Evolutionary conservation across 495 filamentous ascomycete genomes (phyloP).

Genomic region (Hypomontagnella monticulosa): DNA sequence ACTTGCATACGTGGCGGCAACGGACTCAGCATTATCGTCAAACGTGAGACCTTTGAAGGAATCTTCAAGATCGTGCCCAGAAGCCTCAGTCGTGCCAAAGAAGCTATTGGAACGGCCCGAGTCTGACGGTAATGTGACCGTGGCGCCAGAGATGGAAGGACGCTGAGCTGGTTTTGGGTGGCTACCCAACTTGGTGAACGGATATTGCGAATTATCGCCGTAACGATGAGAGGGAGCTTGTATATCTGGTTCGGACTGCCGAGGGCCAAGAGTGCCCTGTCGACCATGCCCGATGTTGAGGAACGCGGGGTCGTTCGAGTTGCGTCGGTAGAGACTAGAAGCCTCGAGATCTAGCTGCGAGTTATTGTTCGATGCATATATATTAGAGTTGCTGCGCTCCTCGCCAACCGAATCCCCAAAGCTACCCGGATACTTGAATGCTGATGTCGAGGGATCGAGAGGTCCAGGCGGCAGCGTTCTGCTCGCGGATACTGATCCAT

Average conservation of each 20-base stretch:
- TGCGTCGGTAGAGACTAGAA: slow-evolving; percentile 29
- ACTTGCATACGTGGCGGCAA: slow-evolving; percentile 2
- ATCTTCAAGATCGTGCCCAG: slow-evolving; percentile 32
- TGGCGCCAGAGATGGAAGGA: slow-evolving; percentile 32
- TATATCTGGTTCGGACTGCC: slow-evolving; percentile 29
- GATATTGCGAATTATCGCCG: slow-evolving; percentile 21
- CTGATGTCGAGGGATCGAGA: slow-evolving; percentile 14
- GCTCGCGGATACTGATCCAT: slow-evolving; percentile 7
- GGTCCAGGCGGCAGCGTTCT: slow-evolving; percentile 39
- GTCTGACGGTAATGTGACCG: slow-evolving; percentile 29
- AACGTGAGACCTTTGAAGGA: slow-evolving; percentile 23
- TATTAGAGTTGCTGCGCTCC: slow-evolving; percentile 15
- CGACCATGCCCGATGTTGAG: slow-evolving; percentile 26
- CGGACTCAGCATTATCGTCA: slow-evolving; percentile 25
- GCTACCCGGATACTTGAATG: slow-evolving; percentile 17
- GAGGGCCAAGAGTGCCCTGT: slow-evolving; percentile 22
- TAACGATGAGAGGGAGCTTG: slow-evolving; percentile 30
- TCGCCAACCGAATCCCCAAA: slow-evolving; percentile 32
- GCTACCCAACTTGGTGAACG: slow-evolving; percentile 15
- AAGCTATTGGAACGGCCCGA: slow-evolving; percentile 22
- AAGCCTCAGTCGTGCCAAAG: slow-evolving; percentile 21
- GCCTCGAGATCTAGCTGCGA: slow-evolving; percentile 21
- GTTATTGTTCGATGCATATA: slow-evolving; percentile 27
- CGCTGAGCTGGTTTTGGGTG: slow-evolving; percentile 27
- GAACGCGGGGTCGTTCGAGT: slow-evolving; percentile 39